These are phyloP conservation scores for Lenwebbia sp. DNA, from an alignment of 345 rosid species.

Conservation along the genomic window DNA sequence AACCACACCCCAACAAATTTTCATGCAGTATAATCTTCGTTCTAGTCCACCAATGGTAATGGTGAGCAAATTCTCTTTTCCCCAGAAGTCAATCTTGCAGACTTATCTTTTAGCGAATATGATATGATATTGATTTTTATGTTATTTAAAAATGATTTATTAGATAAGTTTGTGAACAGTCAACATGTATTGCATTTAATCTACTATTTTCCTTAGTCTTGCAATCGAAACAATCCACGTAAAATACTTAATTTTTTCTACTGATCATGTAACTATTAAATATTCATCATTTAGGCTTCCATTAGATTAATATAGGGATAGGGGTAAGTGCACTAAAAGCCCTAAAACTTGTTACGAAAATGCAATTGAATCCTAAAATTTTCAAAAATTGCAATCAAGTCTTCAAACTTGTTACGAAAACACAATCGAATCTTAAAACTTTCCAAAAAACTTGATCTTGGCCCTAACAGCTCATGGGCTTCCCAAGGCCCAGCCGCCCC, in stretches of 20 bases:
- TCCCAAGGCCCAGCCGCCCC: too few relatives aligned
- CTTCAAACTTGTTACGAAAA: too few relatives aligned
- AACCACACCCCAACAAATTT: too few relatives aligned
- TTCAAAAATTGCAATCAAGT: too few relatives aligned
- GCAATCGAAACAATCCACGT: not conserved
- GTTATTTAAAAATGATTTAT: not conserved
- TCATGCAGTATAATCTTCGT: too few relatives aligned
- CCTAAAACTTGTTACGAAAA: too few relatives aligned
- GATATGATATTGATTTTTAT: not conserved
- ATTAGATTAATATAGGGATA: not conserved
- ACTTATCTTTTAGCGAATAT: not conserved
- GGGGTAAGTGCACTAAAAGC: too few relatives aligned
- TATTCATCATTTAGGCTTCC: not conserved
- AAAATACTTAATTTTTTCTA: not conserved
- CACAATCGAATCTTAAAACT: too few relatives aligned
- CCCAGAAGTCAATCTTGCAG: not conserved
- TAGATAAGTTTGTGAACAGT: not conserved
- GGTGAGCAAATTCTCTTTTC: too few relatives aligned
- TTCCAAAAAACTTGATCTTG: not conserved
- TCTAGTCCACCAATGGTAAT: too few relatives aligned
- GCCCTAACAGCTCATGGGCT: not conserved
- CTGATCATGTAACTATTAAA: not conserved
- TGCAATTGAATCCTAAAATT: too few relatives aligned
- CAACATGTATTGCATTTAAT: not conserved
- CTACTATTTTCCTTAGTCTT: not conserved